phyloP scores from a whole-genome alignment of 73 alveolate species.

The Paramecium pentaurelia region DNA sequence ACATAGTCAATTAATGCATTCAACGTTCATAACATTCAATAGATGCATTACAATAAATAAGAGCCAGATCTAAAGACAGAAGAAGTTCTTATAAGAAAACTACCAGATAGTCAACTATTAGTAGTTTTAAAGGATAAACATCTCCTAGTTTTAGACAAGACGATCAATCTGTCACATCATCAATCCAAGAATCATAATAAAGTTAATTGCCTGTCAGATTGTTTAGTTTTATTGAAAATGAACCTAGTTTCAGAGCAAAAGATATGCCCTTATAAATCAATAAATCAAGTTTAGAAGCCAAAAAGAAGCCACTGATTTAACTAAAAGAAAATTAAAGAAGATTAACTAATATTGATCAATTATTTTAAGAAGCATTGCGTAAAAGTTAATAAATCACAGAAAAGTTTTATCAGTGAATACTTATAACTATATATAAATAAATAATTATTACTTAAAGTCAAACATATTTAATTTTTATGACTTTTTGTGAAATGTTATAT shows the following conservation, averaged over 20 bases:
- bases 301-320: background rate
- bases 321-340: background rate
- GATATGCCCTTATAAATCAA: constrained; percentile 22
- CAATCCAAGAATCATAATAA: background rate
- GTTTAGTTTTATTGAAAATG: constrained; percentile 18
- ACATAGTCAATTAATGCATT: constrained; percentile 2
- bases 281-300: background rate
- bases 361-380: background rate
- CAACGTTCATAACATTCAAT: constrained; percentile 38
- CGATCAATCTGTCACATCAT: background rate
- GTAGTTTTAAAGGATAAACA: background rate
- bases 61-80: constrained; percentile 40
- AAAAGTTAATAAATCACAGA: background rate
- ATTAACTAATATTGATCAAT: background rate
- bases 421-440: background rate
- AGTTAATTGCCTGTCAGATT: background rate
- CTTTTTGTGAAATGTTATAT: background rate
- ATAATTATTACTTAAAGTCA: background rate
- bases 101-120: background rate
- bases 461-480: background rate
- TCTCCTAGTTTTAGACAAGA: constrained; percentile 40
- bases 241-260: constrained; percentile 44
- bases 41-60: constrained; percentile 10
- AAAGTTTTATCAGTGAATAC: background rate
- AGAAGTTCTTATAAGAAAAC: constrained; percentile 15